Conservation (phyloP, 371 early-diverging fungal genomes). For the Mortierella sp. region DNA sequence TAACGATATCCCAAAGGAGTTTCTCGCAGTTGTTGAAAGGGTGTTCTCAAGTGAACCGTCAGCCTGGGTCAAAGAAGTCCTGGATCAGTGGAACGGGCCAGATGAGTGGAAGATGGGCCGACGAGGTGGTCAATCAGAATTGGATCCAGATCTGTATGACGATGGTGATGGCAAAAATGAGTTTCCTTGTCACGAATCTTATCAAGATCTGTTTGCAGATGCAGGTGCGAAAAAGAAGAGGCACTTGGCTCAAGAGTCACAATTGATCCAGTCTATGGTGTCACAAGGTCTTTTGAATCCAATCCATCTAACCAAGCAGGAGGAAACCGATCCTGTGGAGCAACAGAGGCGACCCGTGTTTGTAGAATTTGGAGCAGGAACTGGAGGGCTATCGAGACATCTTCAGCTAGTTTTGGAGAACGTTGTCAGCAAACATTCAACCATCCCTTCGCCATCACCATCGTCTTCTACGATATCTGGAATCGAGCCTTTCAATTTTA, state of each 20-base stretch:
- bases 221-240: constrained; percentile 49
- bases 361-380: constrained; percentile 56
- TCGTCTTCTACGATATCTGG: background rate
- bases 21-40: constrained; percentile 26
- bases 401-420: constrained; percentile 45
- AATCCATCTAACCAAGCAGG: background rate
- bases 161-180: background rate
- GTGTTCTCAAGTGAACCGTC: constrained; percentile 42
- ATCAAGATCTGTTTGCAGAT: constrained; percentile 32
- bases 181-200: constrained; percentile 46
- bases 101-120: constrained; percentile 47
- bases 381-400: constrained; percentile 48
- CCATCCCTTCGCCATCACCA: background rate
- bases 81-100: constrained; percentile 34
- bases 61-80: constrained; percentile 12
- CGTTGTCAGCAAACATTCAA: background rate
- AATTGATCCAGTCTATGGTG: constrained; percentile 41
- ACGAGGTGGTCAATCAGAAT: background rate
- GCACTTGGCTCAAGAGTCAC: constrained; percentile 51
- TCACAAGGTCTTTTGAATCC: constrained; percentile 20
- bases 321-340: background rate
- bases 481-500: constrained; percentile 42
- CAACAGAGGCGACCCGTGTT: constrained; percentile 26
- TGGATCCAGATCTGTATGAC: background rate
- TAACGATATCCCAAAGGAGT: constrained; percentile 37